Percentiles rank a stretch among this genome's conserved stretches.
Evolutionary conservation across 495 filamentous ascomycete genomes (phyloP).

Genomic region (Neurospora discreta): DNA sequence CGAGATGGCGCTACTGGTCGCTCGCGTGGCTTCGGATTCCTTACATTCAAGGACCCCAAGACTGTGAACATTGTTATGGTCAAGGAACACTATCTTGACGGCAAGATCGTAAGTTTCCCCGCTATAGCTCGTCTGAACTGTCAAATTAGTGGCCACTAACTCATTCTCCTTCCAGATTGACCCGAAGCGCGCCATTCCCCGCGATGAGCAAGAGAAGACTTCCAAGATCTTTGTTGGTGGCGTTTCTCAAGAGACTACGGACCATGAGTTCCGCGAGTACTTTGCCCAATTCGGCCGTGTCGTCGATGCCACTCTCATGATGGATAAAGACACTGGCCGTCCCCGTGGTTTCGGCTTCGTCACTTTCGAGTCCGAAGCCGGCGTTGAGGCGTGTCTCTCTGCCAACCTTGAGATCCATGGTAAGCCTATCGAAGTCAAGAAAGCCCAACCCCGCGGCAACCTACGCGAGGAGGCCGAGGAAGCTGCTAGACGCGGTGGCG

Average conservation of each 20-base stretch:
- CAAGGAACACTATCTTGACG: slow-evolving; percentile 95
- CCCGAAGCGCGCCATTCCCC: slow-evolving; percentile 92
- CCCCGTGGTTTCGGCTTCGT: slow-evolving; percentile 98
- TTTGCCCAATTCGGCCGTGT: slow-evolving; percentile 95
- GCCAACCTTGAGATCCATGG: slow-evolving; percentile 77
- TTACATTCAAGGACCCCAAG: slow-evolving; percentile 94
- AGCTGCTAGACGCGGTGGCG: slow-evolving; percentile 43
- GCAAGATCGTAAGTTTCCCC: slow-evolving; percentile 77
- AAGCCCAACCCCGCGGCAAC: slow-evolving; percentile 91
- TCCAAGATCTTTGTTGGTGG: slow-evolving; percentile 98
- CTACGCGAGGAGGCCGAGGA: slow-evolving; percentile 82
- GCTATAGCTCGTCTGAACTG: not conserved
- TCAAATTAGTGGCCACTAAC: not conserved
- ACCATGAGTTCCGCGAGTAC: slow-evolving; percentile 90
- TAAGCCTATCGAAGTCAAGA: slow-evolving; percentile 96
- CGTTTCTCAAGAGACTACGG: slow-evolving; percentile 92
- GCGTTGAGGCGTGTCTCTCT: slow-evolving; percentile 81
- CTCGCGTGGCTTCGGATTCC: slow-evolving; percentile 90
- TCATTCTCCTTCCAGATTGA: slow-evolving; percentile 58
- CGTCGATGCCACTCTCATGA: slow-evolving; percentile 96
- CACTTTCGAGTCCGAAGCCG: slow-evolving; percentile 91
- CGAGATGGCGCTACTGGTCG: slow-evolving; percentile 87
- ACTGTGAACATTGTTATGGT: slow-evolving; percentile 99
- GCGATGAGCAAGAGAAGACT: slow-evolving; percentile 95
- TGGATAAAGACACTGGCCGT: slow-evolving; percentile 96